phyloP scores from a whole-genome alignment of 352 stramenopile species.

The Phytophthora macrochlamydospora region DNA sequence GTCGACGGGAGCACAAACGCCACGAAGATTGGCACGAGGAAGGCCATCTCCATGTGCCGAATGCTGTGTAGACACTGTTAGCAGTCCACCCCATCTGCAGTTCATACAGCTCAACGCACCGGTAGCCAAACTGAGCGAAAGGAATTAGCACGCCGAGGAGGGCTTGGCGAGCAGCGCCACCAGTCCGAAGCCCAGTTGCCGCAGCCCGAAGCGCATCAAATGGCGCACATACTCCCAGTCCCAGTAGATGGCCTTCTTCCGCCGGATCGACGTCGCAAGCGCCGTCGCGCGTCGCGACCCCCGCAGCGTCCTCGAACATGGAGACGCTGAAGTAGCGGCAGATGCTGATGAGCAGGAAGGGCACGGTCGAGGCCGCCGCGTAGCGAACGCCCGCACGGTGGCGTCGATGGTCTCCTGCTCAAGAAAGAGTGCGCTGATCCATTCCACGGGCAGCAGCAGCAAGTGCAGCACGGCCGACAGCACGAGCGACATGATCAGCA shows the following conservation, averaged over 20 bases:
- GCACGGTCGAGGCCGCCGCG: constrained; percentile 50
- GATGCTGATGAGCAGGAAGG: constrained; percentile 57
- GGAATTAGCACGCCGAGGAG: constrained; percentile 59
- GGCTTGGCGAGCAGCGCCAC: constrained; percentile 55
- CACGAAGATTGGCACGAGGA: constrained; percentile 62
- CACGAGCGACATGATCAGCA: constrained; percentile 60
- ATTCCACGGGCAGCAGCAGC: constrained; percentile 65
- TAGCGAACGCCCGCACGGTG: constrained; percentile 61
- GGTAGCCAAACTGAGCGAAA: constrained; percentile 64
- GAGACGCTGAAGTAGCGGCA: constrained; percentile 62
- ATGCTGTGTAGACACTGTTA: constrained; percentile 31
- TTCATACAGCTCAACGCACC: constrained; percentile 28
- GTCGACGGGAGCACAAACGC: constrained; percentile 56
- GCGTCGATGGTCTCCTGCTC: constrained; percentile 44
- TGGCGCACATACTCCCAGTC: constrained; percentile 76
- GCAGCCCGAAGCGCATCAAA: constrained; percentile 45
- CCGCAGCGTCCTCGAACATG: constrained; percentile 73
- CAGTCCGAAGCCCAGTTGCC: constrained; percentile 59
- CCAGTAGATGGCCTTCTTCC: constrained; percentile 72
- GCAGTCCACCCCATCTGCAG: not conserved
- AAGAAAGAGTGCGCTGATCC: constrained; percentile 53
- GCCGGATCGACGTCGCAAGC: constrained; percentile 45
- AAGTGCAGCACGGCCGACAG: constrained; percentile 53
- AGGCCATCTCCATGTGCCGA: constrained; percentile 68
- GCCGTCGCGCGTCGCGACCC: constrained; percentile 47